Conservation (phyloP, 1,284 basidiomycete genomes). For the Acaromyces ingoldii region DNA sequence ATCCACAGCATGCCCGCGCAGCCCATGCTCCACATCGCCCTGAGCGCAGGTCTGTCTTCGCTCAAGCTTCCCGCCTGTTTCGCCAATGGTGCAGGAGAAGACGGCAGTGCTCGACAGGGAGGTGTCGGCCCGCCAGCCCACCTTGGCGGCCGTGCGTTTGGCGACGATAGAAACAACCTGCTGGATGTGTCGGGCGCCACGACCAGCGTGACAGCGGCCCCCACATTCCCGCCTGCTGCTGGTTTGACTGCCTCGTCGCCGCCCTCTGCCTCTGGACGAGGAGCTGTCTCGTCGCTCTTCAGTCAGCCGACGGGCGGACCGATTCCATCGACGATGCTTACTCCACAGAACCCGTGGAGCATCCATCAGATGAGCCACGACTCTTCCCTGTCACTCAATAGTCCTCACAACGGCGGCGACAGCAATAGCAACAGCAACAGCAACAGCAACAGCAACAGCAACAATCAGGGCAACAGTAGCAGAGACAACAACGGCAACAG, state of each 20-base stretch:
- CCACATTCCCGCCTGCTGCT: slow-evolving; percentile 7
- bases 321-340: neutral
- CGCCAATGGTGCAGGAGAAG: neutral
- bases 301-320: too few relatives aligned
- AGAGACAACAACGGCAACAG: neutral
- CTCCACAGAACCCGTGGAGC: too few relatives aligned
- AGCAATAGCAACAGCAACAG: neutral
- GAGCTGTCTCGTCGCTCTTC: too few relatives aligned
- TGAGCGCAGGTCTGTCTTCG: slow-evolving; percentile 35
- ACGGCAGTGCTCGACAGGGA: neutral
- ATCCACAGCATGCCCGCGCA: slow-evolving; percentile 36
- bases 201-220: neutral
- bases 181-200: neutral
- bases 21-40: slow-evolving; percentile 41
- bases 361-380: too few relatives aligned
- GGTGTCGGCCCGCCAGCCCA: slow-evolving; percentile 1
- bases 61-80: slow-evolving; percentile 44
- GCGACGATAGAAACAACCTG: slow-evolving; percentile 9
- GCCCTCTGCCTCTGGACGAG: neutral
- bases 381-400: too few relatives aligned
- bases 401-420: too few relatives aligned
- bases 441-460: neutral
- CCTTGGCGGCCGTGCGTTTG: slow-evolving; percentile 11
- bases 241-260: neutral
- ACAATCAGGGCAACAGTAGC: neutral